Percentiles rank a stretch among this genome's conserved stretches.
Conservation (phyloP, 2,329 filamentous ascomycete genomes). For the Botrytis fabae region DNA sequence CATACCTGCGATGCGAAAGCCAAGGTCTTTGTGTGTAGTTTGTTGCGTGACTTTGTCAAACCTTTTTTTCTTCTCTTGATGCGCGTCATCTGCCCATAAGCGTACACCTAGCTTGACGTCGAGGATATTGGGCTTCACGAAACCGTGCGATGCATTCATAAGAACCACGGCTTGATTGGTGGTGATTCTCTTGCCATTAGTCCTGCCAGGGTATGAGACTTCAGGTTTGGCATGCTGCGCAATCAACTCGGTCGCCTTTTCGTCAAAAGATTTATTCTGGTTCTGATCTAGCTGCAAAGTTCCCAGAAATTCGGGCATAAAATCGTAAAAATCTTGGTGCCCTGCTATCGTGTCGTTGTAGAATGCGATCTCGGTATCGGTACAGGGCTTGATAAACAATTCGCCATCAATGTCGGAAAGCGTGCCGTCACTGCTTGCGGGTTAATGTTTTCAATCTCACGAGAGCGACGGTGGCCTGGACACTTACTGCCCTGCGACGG, state of each 20-base stretch:
- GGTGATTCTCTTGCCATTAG: constrained; percentile 52
- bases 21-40: constrained; percentile 61
- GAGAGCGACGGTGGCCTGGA: constrained; percentile 7
- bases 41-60: constrained; percentile 59
- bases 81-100: constrained; percentile 78
- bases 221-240: constrained; percentile 37
- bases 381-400: constrained; percentile 94
- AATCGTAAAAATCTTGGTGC: constrained; percentile 71
- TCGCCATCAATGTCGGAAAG: constrained; percentile 80
- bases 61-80: constrained; percentile 57
- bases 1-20: constrained; percentile 67
- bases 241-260: constrained; percentile 47
- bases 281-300: constrained; percentile 68
- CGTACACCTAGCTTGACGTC: constrained; percentile 88
- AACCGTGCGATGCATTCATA: constrained; percentile 80
- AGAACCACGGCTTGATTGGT: constrained; percentile 82
- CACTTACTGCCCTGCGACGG: constrained; percentile 82
- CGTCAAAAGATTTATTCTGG: constrained; percentile 51
- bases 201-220: constrained; percentile 29
- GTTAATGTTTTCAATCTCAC: constrained; percentile 24
- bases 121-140: constrained; percentile 81
- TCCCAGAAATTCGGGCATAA: constrained; percentile 86
- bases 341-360: constrained; percentile 68
- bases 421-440: constrained; percentile 72
- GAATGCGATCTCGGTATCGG: constrained; percentile 79